Conservation (phyloP, 352 stramenopile species). For the Poterioochromonas sp. region DNA sequence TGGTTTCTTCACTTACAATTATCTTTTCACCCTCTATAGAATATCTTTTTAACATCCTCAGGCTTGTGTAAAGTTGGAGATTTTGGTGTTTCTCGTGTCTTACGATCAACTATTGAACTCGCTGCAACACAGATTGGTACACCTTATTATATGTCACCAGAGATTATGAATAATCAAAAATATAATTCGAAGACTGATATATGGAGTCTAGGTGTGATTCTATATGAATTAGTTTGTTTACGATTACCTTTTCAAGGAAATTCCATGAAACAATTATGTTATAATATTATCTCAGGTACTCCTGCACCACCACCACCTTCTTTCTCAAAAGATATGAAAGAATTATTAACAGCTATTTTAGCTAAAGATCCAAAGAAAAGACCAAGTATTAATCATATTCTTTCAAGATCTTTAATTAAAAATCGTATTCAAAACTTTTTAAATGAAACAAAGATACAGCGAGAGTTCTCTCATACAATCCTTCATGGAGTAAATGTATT, state of each 20-base stretch:
- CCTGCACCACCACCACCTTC: background rate
- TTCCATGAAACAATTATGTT: conserved; percentile 23
- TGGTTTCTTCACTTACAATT: too few species aligned
- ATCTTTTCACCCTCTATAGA: too few species aligned
- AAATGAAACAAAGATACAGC: conserved; percentile 38
- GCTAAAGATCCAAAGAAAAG: conserved; percentile 15
- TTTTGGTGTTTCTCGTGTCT: conserved; percentile 51
- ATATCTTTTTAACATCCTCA: conserved; percentile 49
- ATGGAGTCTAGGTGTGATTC: conserved; percentile 75
- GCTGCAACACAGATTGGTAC: conserved; percentile 50
- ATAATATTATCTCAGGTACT: conserved; percentile 3
- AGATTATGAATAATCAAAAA: conserved; percentile 52
- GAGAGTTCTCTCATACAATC: conserved; percentile 44
- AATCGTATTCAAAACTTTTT: conserved; percentile 40
- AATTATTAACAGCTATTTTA: background rate
- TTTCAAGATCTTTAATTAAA: conserved; percentile 37
- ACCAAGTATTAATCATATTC: conserved; percentile 31
- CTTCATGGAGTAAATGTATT: conserved; percentile 36
- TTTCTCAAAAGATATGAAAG: conserved; percentile 15
- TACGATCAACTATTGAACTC: conserved; percentile 44
- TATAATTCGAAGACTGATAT: conserved; percentile 84
- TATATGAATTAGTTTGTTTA: conserved; percentile 47
- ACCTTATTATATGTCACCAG: conserved; percentile 54
- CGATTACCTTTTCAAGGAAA: conserved; percentile 6
- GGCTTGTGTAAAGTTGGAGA: conserved; percentile 50